A percentile compares a stretch with the other conserved stretches of the same genome.
These are phyloP conservation scores for Sugiyamaella xylanicola DNA, from an alignment of 1,139 yeast genomes.

Conservation along the genomic window DNA sequence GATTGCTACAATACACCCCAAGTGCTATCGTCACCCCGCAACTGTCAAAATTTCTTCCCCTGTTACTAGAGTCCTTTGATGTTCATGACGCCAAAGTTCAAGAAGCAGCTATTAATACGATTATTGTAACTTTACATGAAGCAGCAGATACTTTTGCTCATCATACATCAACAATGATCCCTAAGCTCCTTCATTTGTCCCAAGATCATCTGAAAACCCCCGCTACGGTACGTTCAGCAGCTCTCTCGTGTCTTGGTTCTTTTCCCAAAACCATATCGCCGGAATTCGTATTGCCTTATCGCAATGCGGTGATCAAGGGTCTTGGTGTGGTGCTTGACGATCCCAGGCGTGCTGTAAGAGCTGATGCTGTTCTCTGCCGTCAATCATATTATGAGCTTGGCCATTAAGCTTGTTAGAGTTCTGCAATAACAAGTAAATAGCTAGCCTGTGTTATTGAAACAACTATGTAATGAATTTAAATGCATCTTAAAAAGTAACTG, in stretches of 20 bases:
- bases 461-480: background rate
- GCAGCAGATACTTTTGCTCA: slow-evolving; percentile 53
- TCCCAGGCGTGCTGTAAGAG: slow-evolving; percentile 70
- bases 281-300: slow-evolving; percentile 54
- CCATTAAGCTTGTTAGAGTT: no score
- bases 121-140: slow-evolving; percentile 54
- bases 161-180: slow-evolving; percentile 60
- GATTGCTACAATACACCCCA: slow-evolving; percentile 66
- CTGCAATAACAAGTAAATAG: background rate
- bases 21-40: slow-evolving; percentile 62
- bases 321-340: slow-evolving; percentile 68
- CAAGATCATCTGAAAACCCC: slow-evolving; percentile 27
- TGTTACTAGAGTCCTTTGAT: slow-evolving; percentile 65
- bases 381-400: slow-evolving; percentile 67
- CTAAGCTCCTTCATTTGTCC: slow-evolving; percentile 49
- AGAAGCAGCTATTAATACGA: slow-evolving; percentile 56
- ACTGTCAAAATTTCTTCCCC: slow-evolving; percentile 64
- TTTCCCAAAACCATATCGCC: slow-evolving; percentile 49
- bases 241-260: slow-evolving; percentile 58
- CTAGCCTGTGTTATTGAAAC: background rate
- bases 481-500: no score
- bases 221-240: slow-evolving; percentile 55
- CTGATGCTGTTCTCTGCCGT: slow-evolving; percentile 73
- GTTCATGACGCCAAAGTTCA: slow-evolving; percentile 54
- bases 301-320: slow-evolving; percentile 51